These are phyloP conservation scores for Macrocystidia cucumis DNA, from an alignment of 1,284 basidiomycete species.

Conservation along the genomic window DNA sequence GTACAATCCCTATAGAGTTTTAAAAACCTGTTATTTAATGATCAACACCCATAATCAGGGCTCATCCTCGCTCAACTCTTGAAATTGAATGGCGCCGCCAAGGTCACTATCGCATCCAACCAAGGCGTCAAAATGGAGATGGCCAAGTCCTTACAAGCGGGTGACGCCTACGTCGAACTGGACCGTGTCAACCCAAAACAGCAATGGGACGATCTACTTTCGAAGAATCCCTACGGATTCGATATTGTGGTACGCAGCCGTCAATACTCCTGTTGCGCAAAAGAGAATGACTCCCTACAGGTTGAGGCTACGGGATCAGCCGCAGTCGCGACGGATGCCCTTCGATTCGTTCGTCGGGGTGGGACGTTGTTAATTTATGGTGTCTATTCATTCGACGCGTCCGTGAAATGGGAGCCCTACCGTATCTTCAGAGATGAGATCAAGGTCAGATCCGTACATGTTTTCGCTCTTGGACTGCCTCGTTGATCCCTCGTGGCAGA, in stretches of 20 bases:
- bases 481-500: conserved; percentile 31
- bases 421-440: conserved; percentile 87
- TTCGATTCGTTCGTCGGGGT: conserved; percentile 80
- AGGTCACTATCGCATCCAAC: conserved; percentile 75
- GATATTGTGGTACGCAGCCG: conserved; percentile 61
- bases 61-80: conserved; percentile 82
- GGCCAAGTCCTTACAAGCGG: conserved; percentile 68
- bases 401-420: conserved; percentile 76
- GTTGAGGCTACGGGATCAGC: conserved; percentile 82
- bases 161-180: conserved; percentile 78
- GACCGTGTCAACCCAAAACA: conserved; percentile 68
- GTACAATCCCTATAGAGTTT: conserved; percentile 11
- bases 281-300: conserved; percentile 17
- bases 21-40: not conserved
- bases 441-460: conserved; percentile 33
- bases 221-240: conserved; percentile 79
- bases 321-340: conserved; percentile 70
- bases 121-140: conserved; percentile 83
- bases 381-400: conserved; percentile 68
- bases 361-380: conserved; percentile 71
- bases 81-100: conserved; percentile 75
- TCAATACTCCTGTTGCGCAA: not conserved
- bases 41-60: conserved; percentile 29
- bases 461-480: not conserved
- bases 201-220: conserved; percentile 75